Conservation (phyloP, 2,329 filamentous ascomycete species). For the Bipolaris gigantea region DNA sequence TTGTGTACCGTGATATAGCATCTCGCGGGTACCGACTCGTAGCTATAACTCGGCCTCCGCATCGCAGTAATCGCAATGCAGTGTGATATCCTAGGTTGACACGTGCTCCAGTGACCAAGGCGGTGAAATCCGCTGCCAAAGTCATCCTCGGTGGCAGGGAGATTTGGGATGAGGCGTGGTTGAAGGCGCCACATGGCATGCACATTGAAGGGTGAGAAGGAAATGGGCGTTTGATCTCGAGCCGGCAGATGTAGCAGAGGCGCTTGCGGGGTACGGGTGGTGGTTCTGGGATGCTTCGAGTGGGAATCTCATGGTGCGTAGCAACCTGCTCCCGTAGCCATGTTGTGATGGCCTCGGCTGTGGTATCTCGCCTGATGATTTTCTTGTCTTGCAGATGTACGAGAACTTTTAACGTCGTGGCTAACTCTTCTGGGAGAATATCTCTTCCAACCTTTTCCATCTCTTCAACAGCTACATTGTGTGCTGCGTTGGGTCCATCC, state of each 20-base stretch:
- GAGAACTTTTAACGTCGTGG: slow-evolving; percentile 6
- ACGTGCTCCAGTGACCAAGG: slow-evolving; percentile 16
- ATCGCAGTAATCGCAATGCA: slow-evolving; percentile 12
- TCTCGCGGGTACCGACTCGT: slow-evolving; percentile 15
- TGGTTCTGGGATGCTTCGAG: background rate
- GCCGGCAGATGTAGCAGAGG: slow-evolving; percentile 13
- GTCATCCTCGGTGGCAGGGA: slow-evolving; percentile 7
- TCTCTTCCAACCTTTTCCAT: background rate
- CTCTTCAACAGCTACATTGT: background rate
- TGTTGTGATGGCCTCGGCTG: background rate
- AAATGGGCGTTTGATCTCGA: slow-evolving; percentile 1
- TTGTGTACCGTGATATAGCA: slow-evolving; percentile 11
- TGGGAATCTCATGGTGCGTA: background rate
- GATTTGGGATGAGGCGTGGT: slow-evolving; percentile 8
- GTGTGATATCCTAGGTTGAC: slow-evolving; percentile 19
- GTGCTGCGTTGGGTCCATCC: background rate
- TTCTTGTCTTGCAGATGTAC: slow-evolving; percentile 5
- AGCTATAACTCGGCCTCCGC: slow-evolving; percentile 14
- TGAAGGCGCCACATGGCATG: slow-evolving; percentile 14
- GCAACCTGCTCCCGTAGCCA: background rate
- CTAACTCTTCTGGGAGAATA: slow-evolving; percentile 5
- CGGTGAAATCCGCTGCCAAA: slow-evolving; percentile 7
- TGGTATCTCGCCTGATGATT: slow-evolving; percentile 4
- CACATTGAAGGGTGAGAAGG: slow-evolving; percentile 11
- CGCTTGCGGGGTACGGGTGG: slow-evolving; percentile 8